Percentiles rank a stretch among this genome's conserved stretches.
Evolutionary conservation across 345 rosid genomes (phyloP).

Genomic region (Ceriops tagal): DNA sequence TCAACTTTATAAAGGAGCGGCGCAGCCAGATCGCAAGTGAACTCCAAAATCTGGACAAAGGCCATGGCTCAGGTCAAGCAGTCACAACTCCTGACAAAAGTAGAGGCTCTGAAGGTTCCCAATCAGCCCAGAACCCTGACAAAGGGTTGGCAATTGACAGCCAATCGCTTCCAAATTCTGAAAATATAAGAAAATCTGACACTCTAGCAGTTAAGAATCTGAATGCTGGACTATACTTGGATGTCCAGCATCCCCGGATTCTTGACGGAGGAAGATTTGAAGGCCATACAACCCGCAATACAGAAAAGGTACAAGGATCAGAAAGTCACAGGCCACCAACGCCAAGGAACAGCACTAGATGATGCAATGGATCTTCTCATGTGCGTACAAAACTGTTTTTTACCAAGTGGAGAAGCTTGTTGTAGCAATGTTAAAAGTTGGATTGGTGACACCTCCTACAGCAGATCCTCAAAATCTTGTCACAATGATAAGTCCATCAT

Average conservation of each 20-base stretch:
- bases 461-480: conserved; percentile 12
- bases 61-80: conserved; percentile 26
- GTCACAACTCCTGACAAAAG: conserved; percentile 5
- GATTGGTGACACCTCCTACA: conserved; percentile 5
- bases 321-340: conserved; percentile 23
- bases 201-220: background rate
- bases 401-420: conserved; percentile 9
- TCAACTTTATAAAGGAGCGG: conserved; percentile 81
- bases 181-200: conserved; percentile 10
- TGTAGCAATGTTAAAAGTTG: background rate
- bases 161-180: conserved; percentile 1
- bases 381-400: background rate
- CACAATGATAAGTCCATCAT: background rate
- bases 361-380: conserved; percentile 11
- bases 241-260: conserved; percentile 16
- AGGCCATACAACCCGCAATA: conserved; percentile 21
- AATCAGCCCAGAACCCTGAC: conserved; percentile 5
- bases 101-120: conserved; percentile 7
- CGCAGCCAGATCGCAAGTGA: conserved; percentile 64
- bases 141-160: conserved; percentile 18
- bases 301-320: conserved; percentile 32
- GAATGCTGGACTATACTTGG: conserved; percentile 11
- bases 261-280: conserved; percentile 44
- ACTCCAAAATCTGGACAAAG: conserved; percentile 54
- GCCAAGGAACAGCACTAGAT: conserved; percentile 37